Conservation (phyloP, 2,329 filamentous ascomycete genomes). For the Chalara sp. region DNA sequence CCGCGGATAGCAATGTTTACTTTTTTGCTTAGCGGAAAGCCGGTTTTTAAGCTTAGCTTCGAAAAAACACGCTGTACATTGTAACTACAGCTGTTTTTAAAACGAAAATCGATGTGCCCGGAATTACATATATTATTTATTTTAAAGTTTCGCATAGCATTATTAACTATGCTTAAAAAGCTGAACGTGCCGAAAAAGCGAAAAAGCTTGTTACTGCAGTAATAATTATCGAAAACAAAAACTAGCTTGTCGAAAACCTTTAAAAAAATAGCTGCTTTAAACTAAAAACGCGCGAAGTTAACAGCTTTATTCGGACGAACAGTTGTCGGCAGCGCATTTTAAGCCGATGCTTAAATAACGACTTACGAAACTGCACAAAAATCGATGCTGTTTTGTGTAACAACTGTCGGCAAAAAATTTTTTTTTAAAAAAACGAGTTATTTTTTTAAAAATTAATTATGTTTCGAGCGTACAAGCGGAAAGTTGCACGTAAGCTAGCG, state of each 20-base stretch:
- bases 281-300: no score
- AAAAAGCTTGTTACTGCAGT: not conserved
- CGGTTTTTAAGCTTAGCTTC: constrained; percentile 1
- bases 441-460: not conserved
- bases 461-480: no score
- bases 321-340: no score
- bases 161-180: constrained; percentile 9
- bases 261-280: no score
- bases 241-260: not conserved
- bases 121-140: constrained; percentile 7
- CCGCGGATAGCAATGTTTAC: constrained; percentile 1
- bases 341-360: no score
- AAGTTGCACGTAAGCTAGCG: no score
- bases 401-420: no score
- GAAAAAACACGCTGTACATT: constrained; percentile 1
- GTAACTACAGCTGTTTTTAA: constrained; percentile 4
- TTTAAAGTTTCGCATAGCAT: constrained; percentile 7
- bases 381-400: no score
- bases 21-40: not conserved
- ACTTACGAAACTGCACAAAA: no score
- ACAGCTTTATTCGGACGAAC: no score
- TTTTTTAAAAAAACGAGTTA: no score
- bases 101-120: constrained; percentile 5
- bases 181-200: constrained; percentile 4
- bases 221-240: not conserved